Conservation (phyloP, 1,284 basidiomycete species). For the Rhodotorula sp. region DNA sequence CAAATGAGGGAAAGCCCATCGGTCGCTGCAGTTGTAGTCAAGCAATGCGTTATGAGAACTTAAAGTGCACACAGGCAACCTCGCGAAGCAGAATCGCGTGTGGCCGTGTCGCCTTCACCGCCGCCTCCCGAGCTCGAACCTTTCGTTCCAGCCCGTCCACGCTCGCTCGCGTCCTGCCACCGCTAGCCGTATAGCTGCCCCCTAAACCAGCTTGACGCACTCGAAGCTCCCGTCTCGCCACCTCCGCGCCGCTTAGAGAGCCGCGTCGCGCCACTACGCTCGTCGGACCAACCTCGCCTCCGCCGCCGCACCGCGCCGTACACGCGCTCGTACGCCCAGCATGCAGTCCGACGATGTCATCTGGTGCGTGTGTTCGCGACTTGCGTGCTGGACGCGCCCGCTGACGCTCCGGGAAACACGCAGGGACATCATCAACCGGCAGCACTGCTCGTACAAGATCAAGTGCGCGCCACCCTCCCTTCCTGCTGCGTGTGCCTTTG, state of each 20-base stretch:
- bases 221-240: neutral
- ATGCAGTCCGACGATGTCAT: slow-evolving; percentile 46
- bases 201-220: too few relatives aligned
- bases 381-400: neutral
- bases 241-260: neutral
- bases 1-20: too few relatives aligned
- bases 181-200: neutral
- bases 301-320: neutral
- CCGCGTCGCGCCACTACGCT: neutral
- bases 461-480: slow-evolving; percentile 62
- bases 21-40: too few relatives aligned
- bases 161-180: neutral
- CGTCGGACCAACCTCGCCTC: neutral
- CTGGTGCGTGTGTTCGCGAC: slow-evolving; percentile 22
- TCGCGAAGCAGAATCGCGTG: too few relatives aligned
- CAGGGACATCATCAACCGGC: slow-evolving; percentile 44
- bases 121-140: neutral
- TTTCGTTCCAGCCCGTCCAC: neutral
- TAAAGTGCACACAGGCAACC: too few relatives aligned
- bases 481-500: neutral
- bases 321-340: neutral
- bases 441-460: slow-evolving; percentile 89
- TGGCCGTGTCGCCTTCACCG: neutral
- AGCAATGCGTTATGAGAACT: too few relatives aligned
- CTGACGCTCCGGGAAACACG: neutral